A percentile compares a stretch with the other conserved stretches of the same genome.
Conservation (phyloP, 441 rosid species). For the Metrosideros polymorpha region DNA sequence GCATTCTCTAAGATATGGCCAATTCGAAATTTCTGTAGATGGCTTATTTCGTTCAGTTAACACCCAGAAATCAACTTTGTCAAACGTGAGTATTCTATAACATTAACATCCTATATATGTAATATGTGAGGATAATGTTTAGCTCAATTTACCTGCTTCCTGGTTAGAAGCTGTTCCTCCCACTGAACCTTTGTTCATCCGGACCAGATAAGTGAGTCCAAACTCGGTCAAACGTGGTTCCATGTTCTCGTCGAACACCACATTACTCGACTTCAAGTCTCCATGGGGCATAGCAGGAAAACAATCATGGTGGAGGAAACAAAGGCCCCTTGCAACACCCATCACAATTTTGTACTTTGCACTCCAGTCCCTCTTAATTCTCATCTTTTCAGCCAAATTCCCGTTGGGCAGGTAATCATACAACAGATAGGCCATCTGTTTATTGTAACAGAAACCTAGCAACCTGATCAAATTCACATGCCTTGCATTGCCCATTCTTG, state of each 20-base stretch:
- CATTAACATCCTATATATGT: neutral
- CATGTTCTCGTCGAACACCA: constrained; percentile 64
- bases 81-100: neutral
- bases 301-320: constrained; percentile 90
- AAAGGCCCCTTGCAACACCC: constrained; percentile 75
- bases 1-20: neutral
- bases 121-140: neutral
- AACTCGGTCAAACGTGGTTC: constrained; percentile 70
- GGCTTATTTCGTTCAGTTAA: neutral
- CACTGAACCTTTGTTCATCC: constrained; percentile 29
- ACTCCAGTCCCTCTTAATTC: constrained; percentile 50
- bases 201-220: constrained; percentile 44
- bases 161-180: constrained; percentile 21
- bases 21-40: neutral
- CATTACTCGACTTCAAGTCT: constrained; percentile 56
- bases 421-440: constrained; percentile 49
- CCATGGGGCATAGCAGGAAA: constrained; percentile 88
- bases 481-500: constrained; percentile 61
- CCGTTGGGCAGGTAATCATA: constrained; percentile 72
- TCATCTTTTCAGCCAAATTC: constrained; percentile 54
- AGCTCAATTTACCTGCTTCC: constrained; percentile 35
- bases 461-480: constrained; percentile 70
- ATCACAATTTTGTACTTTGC: constrained; percentile 45
- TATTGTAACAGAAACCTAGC: constrained; percentile 86
- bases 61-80: neutral